These are phyloP conservation scores for Echeveria elegans DNA, from an alignment of 164 flowering plant genomes.

Conservation along the genomic window DNA sequence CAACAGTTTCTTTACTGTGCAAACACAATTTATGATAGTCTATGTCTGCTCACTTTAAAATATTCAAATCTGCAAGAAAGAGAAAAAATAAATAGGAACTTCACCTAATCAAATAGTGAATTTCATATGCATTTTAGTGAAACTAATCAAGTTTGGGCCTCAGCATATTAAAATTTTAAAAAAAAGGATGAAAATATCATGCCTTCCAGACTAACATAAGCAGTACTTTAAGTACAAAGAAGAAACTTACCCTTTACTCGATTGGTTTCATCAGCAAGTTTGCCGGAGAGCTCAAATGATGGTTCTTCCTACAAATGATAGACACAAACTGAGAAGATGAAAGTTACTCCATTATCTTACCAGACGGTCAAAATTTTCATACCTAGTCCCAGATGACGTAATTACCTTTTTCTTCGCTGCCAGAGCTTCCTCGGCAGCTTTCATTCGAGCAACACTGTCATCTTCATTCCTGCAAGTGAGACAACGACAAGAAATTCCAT, in stretches of 20 bases:
- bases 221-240: background rate
- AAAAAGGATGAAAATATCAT: no score
- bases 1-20: background rate
- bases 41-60: background rate
- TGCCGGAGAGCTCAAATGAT: conserved; percentile 95
- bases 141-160: no score
- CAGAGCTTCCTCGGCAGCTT: conserved; percentile 73
- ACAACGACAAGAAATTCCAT: background rate
- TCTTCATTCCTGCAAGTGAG: conserved; percentile 19
- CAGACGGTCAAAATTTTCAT: background rate
- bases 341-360: background rate
- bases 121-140: background rate
- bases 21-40: background rate
- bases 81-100: background rate
- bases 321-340: conserved; percentile 8
- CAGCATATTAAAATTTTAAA: no score
- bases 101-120: background rate
- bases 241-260: conserved; percentile 65
- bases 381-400: background rate
- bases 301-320: conserved; percentile 71
- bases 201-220: background rate
- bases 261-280: conserved; percentile 98
- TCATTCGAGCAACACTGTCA: conserved; percentile 67
- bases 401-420: conserved; percentile 71
- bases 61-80: background rate